A percentile compares a stretch with the other conserved stretches of the same genome.
Conservation (phyloP, 2,329 filamentous ascomycete genomes). For the Acrocalymma vagum region DNA sequence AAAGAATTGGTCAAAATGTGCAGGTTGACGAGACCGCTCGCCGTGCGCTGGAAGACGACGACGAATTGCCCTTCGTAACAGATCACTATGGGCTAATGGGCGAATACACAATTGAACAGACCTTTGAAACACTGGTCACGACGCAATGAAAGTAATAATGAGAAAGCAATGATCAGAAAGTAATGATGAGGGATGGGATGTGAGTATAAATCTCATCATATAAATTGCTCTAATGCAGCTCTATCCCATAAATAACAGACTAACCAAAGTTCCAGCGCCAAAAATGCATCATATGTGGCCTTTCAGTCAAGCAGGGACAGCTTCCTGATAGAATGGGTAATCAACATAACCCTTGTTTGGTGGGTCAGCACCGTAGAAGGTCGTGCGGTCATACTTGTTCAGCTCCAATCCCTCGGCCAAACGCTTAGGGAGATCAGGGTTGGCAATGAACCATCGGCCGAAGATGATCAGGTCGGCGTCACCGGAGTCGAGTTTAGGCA, state of each 20-base stretch:
- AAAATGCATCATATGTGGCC: constrained; percentile 14
- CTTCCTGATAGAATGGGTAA: constrained; percentile 45
- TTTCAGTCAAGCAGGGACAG: constrained; percentile 25
- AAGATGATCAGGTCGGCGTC: constrained; percentile 52
- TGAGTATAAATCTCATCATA: no score
- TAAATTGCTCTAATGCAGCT: constrained; percentile 5
- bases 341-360: constrained; percentile 51
- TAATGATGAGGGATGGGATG: no score
- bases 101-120: constrained; percentile 9
- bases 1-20: constrained; percentile 58
- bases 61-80: constrained; percentile 52
- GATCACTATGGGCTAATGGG: constrained; percentile 58
- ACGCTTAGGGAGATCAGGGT: constrained; percentile 56
- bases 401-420: constrained; percentile 50
- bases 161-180: no score
- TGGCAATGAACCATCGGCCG: constrained; percentile 56
- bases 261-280: constrained; percentile 10
- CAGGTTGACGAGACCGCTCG: constrained; percentile 38
- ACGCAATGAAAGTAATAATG: no score
- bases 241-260: constrained; percentile 5
- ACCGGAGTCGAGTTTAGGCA: constrained; percentile 57
- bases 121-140: background rate
- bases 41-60: constrained; percentile 7
- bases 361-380: constrained; percentile 54
- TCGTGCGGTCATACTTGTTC: constrained; percentile 51